Evolutionary conservation across 768 basidiomycete genomes (phyloP).

Genomic region (Pleurotus salmoneostramineus): DNA sequence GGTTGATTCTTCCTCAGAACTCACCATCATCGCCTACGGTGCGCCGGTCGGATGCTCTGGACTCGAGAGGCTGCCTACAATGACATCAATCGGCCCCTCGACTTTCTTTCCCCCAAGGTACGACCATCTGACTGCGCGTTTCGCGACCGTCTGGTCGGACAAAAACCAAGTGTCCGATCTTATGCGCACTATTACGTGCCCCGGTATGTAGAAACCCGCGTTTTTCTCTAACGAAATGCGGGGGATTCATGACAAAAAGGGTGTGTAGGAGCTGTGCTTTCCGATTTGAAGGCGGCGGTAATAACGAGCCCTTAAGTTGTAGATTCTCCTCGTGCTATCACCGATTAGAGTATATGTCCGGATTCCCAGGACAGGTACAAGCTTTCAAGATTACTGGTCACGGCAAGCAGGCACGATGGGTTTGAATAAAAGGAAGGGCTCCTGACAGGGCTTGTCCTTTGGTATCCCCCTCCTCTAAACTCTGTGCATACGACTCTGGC

Average conservation of each 20-base stretch:
- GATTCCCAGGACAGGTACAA: constrained; percentile 5
- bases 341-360: not conserved
- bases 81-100: no score
- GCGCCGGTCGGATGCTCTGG: no score
- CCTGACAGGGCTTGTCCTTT: not conserved
- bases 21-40: no score
- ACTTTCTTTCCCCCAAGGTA: no score
- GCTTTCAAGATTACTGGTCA: constrained; percentile 1
- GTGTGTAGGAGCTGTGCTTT: not conserved
- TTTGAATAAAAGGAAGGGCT: constrained; percentile 1
- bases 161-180: no score
- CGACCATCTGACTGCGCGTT: no score
- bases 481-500: not conserved
- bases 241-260: not conserved
- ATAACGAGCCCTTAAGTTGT: not conserved
- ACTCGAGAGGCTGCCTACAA: not conserved
- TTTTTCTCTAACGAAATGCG: not conserved
- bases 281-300: constrained; percentile 8
- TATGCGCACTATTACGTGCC: not conserved
- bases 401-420: not conserved
- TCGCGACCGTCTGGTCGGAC: no score
- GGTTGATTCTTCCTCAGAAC: no score
- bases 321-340: not conserved
- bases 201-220: not conserved
- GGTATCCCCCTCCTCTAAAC: not conserved